phyloP scores from a whole-genome alignment of 306 rosid genomes.

The Pterocarpus santalinus region DNA sequence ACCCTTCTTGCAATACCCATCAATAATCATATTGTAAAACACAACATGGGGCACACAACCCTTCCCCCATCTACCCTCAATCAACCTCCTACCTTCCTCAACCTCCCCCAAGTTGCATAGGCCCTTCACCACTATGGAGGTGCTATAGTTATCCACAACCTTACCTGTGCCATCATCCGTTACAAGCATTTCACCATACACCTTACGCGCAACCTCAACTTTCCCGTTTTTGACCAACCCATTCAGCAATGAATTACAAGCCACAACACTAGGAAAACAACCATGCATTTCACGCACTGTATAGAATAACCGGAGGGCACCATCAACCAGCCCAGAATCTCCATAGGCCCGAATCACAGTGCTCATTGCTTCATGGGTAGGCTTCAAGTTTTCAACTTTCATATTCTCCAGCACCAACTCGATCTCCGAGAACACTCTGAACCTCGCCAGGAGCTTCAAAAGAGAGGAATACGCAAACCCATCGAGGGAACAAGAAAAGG shows the following conservation, averaged over 20 bases:
- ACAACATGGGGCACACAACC: slow-evolving; percentile 78
- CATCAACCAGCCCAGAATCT: slow-evolving; percentile 66
- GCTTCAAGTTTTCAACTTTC: slow-evolving; percentile 55
- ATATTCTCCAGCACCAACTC: slow-evolving; percentile 57
- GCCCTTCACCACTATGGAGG: slow-evolving; percentile 71
- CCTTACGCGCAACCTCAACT: slow-evolving; percentile 58
- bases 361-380: slow-evolving; percentile 65
- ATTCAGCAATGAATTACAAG: slow-evolving; percentile 68
- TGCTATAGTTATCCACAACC: slow-evolving; percentile 71
- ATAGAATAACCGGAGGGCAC: slow-evolving; percentile 61
- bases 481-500: slow-evolving; percentile 58
- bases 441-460: slow-evolving; percentile 69
- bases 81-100: slow-evolving; percentile 71
- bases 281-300: slow-evolving; percentile 49
- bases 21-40: slow-evolving; percentile 75
- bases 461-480: slow-evolving; percentile 72
- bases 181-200: slow-evolving; percentile 78
- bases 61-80: slow-evolving; percentile 74
- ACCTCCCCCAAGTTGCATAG: slow-evolving; percentile 71
- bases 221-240: slow-evolving; percentile 55
- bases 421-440: slow-evolving; percentile 64
- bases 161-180: slow-evolving; percentile 42
- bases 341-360: slow-evolving; percentile 59
- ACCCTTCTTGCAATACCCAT: slow-evolving; percentile 79
- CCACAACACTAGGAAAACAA: slow-evolving; percentile 59